Evolutionary conservation across 768 basidiomycete genomes (phyloP).

Genomic region (Psilocybe cubensis): DNA sequence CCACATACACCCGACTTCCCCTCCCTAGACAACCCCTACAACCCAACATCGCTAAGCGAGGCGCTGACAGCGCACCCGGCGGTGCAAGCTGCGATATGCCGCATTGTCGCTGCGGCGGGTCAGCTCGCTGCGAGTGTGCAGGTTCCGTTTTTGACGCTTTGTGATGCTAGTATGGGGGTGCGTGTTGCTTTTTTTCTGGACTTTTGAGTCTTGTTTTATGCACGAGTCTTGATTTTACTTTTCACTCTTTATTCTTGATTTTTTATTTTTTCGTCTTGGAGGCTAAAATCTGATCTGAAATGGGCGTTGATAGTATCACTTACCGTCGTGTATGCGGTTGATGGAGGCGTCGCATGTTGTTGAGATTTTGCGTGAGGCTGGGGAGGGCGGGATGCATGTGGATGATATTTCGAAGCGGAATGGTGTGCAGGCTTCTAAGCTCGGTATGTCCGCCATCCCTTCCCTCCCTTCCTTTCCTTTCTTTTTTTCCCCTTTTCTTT

Average conservation of each 20-base stretch:
- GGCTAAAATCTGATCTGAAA: too few relatives aligned
- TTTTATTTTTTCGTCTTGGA: too few relatives aligned
- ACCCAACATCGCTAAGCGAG: constrained; percentile 53
- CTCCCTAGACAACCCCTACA: constrained; percentile 51
- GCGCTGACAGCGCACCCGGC: constrained; percentile 60
- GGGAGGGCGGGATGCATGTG: constrained; percentile 54
- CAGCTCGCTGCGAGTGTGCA: constrained; percentile 71
- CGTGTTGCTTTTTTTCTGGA: constrained; percentile 22
- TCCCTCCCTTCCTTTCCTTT: neutral
- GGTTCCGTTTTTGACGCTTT: constrained; percentile 69
- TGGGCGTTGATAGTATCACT: constrained; percentile 75
- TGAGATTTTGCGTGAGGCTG: constrained; percentile 72
- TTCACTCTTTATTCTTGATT: too few relatives aligned
- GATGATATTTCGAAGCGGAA: constrained; percentile 46
- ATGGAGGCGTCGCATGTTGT: constrained; percentile 72
- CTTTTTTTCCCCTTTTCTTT: neutral
- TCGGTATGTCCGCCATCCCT: constrained; percentile 40
- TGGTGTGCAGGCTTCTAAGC: constrained; percentile 49
- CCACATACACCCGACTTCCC: constrained; percentile 54
- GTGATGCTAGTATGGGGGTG: constrained; percentile 75
- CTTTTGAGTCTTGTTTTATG: neutral
- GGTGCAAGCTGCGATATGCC: constrained; percentile 61
- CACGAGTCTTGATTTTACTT: neutral
- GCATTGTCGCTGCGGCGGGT: constrained; percentile 70
- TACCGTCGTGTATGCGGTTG: constrained; percentile 75